These are phyloP conservation scores for Schizopora paradoxa DNA, from an alignment of 1,284 basidiomycete genomes.

Conservation along the genomic window DNA sequence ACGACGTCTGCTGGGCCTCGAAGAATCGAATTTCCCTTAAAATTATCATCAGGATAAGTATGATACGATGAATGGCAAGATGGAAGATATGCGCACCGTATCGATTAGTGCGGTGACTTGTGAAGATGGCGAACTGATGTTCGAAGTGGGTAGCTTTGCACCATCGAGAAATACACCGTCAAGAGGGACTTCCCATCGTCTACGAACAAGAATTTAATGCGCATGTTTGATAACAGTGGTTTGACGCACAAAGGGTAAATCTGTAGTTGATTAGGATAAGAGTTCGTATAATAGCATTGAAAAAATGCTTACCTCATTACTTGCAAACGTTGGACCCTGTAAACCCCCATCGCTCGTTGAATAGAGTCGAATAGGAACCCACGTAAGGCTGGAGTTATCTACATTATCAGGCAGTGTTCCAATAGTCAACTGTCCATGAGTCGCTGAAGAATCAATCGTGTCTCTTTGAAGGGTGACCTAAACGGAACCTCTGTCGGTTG, in stretches of 20 bases:
- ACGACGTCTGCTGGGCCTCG: slow-evolving; percentile 51
- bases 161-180: slow-evolving; percentile 55
- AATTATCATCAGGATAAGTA: slow-evolving; percentile 18
- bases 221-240: slow-evolving; percentile 7
- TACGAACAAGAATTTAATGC: slow-evolving; percentile 26
- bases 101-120: slow-evolving; percentile 48
- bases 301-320: slow-evolving; percentile 38
- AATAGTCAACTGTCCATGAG: slow-evolving; percentile 41
- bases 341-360: slow-evolving; percentile 38
- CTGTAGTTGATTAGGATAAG: neutral
- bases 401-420: slow-evolving; percentile 53
- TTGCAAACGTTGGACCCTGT: slow-evolving; percentile 36
- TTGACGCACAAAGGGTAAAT: neutral
- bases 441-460: slow-evolving; percentile 43
- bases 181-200: slow-evolving; percentile 55
- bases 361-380: slow-evolving; percentile 47
- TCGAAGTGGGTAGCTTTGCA: slow-evolving; percentile 39
- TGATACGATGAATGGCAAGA: neutral
- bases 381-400: slow-evolving; percentile 38
- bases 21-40: slow-evolving; percentile 49
- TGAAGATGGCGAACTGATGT: slow-evolving; percentile 28
- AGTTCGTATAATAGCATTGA: neutral
- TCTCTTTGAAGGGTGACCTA: slow-evolving; percentile 43
- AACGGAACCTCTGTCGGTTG: too few relatives aligned
- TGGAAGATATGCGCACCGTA: slow-evolving; percentile 36